Evolutionary conservation across 192 early-diverging fungal genomes (phyloP).

Genomic region (Coemansia reversa): DNA sequence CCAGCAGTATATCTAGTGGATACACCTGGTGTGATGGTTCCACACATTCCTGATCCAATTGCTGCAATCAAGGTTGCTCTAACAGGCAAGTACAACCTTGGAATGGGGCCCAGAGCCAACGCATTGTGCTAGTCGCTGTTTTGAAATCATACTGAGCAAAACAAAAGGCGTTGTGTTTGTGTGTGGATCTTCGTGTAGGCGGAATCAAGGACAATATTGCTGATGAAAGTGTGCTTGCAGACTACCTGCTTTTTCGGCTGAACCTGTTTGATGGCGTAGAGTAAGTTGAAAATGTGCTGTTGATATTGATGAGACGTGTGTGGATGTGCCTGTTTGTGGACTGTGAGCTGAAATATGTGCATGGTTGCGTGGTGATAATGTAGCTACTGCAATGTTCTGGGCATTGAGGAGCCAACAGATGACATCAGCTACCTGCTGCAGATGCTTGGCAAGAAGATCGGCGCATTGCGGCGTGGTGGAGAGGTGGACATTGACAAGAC

Average conservation of each 20-base stretch:
- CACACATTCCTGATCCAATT: constrained; percentile 78
- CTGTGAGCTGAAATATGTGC: constrained; percentile 7
- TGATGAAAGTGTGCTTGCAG: constrained; percentile 79
- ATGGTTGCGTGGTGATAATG: neutral
- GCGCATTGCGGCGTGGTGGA: constrained; percentile 65
- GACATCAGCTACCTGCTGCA: constrained; percentile 65
- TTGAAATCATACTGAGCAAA: neutral
- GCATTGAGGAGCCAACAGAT: constrained; percentile 67
- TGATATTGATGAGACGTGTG: neutral
- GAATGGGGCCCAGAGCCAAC: neutral
- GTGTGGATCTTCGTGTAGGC: constrained; percentile 26
- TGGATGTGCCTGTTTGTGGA: neutral
- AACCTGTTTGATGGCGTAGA: constrained; percentile 61
- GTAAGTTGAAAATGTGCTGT: constrained; percentile 34
- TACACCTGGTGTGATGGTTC: constrained; percentile 91
- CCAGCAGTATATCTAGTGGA: constrained; percentile 93
- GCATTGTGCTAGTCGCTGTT: neutral
- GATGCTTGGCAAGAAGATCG: constrained; percentile 65
- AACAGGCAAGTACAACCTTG: constrained; percentile 57
- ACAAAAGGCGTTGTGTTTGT: constrained; percentile 5
- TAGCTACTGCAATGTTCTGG: constrained; percentile 59
- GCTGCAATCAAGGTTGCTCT: constrained; percentile 86
- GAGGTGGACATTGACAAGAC: constrained; percentile 66
- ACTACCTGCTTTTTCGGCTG: constrained; percentile 86
- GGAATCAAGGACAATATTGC: constrained; percentile 86